These are phyloP conservation scores for Zizania latifolia DNA, from an alignment of 176 grass and related monocot species.

Conservation along the genomic window DNA sequence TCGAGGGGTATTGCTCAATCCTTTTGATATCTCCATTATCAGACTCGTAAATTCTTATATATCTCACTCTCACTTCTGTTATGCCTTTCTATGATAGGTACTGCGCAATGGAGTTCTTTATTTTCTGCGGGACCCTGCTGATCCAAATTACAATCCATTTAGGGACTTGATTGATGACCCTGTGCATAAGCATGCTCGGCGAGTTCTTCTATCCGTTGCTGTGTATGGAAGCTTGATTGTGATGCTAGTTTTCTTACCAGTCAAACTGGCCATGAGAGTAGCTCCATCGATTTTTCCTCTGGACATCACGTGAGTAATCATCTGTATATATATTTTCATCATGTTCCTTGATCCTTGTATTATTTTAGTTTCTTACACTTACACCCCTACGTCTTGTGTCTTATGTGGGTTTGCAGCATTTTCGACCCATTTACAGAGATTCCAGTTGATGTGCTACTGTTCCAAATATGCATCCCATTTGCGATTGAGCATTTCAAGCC, in stretches of 20 bases:
- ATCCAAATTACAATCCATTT: constrained; percentile 99
- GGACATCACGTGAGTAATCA: constrained; percentile 68
- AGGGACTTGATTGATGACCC: constrained; percentile 96
- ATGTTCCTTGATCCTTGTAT: background rate
- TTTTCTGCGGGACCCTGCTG: constrained; percentile 91
- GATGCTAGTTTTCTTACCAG: constrained; percentile 96
- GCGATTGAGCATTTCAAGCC: constrained; percentile 98
- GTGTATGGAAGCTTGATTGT: constrained; percentile 99
- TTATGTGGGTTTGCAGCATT: constrained; percentile 52
- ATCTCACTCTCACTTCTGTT: constrained; percentile 13
- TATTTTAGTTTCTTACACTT: background rate
- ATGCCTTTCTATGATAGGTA: constrained; percentile 44
- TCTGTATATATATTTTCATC: background rate
- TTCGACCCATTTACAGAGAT: constrained; percentile 96
- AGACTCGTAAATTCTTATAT: background rate
- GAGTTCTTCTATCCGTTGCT: constrained; percentile 89
- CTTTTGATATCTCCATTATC: background rate
- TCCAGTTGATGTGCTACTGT: constrained; percentile 79
- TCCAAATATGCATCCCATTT: constrained; percentile 98
- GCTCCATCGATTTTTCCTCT: constrained; percentile 80
- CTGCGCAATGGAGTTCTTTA: constrained; percentile 92
- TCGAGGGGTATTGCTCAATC: constrained; percentile 70
- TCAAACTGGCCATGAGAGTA: constrained; percentile 85
- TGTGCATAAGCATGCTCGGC: constrained; percentile 87
- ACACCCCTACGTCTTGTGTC: background rate